These are phyloP conservation scores for Geotrichum macrosporum DNA, from an alignment of 1,139 yeast genomes.

Conservation along the genomic window DNA sequence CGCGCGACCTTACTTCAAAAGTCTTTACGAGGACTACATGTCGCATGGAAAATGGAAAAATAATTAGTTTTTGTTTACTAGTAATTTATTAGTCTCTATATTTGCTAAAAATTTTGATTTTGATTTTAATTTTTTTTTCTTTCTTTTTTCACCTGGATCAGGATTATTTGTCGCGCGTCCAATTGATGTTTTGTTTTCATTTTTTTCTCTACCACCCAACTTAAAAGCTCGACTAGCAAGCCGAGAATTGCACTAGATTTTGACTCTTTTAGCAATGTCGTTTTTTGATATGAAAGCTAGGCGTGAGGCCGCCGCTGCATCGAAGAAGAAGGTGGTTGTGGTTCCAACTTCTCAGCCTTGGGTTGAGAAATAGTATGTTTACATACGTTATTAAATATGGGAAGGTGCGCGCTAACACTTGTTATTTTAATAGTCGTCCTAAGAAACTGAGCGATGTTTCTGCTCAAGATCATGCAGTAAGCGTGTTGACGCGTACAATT, in stretches of 20 bases:
- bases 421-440: conserved; percentile 72
- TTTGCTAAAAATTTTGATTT: too few species aligned
- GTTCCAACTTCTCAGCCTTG: conserved; percentile 44
- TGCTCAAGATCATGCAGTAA: conserved; percentile 87
- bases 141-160: background rate
- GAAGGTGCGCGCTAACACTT: too few species aligned
- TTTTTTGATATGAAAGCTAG: conserved; percentile 22
- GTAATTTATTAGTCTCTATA: too few species aligned
- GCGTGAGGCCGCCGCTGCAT: conserved; percentile 15
- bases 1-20: conserved; percentile 64
- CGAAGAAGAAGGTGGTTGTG: conserved; percentile 7
- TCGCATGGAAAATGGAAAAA: conserved; percentile 82
- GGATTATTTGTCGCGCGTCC: background rate
- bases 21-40: conserved; percentile 67
- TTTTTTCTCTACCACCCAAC: conserved; percentile 4
- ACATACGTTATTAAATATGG: too few species aligned
- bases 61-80: too few species aligned
- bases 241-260: background rate
- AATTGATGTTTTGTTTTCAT: conserved; percentile 2
- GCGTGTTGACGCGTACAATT: conserved; percentile 74
- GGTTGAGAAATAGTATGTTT: conserved; percentile 64
- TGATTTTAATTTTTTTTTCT: background rate
- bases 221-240: background rate
- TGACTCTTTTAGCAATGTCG: too few species aligned
- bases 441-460: conserved; percentile 77